Evolutionary conservation across 1,284 basidiomycete genomes (phyloP), one percentile per base, ranked within the genome.

Genomic region (Tylopilus microsporus): DNA sequence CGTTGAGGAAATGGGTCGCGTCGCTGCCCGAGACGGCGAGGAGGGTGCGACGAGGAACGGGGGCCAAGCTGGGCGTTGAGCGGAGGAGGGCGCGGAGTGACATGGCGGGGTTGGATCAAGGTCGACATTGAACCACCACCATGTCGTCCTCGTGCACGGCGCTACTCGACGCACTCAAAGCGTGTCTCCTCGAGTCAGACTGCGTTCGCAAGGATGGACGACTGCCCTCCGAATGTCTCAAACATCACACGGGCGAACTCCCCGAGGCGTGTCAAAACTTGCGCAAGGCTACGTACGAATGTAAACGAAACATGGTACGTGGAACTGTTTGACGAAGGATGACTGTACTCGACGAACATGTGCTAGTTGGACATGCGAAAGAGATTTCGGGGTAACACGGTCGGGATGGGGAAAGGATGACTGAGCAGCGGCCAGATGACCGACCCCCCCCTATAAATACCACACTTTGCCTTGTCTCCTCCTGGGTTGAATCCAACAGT

Each of bases 1-100:
- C 96, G 70, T 98, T 92, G 60, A 98, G 81, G 69, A 98, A 97
- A 61, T 87, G 87, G 25, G 84, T 74, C 3, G 91, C 87, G 62
- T 98, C 92, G 13, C 86, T 83, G 30, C 96, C 96, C 15, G 85
- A 81, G 30, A 98, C 76, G 49, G 89, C 84, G 25, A 97, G 74
- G 16, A 98, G 68, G 16, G 82, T 79, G 66, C 88, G 81, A 61
- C 85, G 73, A 5, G 82, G 76, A 30, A 93, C 73, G 41, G 77
- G 85, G 5, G 87, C 87, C 52, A 84, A 65, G 18, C 82, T 83
- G 15, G 87, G 86, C 3, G 79, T 77, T 52, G 67, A 73, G 56
- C 78, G 76, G 16, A 82, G 64, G 30, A 87, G 75, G 37, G 75
- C 65, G 54, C 75, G 75, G 37, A 83, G 69, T 25, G 73, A 13